phyloP scores from a whole-genome alignment of 306 rosid species.

The Inga leiocalycina region DNA sequence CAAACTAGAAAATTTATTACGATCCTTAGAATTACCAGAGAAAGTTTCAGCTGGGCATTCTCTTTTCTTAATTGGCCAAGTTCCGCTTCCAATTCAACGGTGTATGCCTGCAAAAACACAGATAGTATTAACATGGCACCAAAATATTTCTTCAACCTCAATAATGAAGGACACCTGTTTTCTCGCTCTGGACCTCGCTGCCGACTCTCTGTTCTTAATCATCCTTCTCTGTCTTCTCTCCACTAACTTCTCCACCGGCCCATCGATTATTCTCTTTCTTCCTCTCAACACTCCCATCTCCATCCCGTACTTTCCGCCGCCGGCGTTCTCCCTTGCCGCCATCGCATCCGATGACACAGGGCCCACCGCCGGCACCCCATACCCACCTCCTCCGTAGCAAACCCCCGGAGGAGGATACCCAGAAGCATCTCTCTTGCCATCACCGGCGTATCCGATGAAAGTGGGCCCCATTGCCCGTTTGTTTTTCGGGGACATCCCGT shows the following conservation, averaged over 20 bases:
- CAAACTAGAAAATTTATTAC: not conserved
- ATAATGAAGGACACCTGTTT: slow-evolving; percentile 63
- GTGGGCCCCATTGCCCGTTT: slow-evolving; percentile 38
- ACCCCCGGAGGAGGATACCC: slow-evolving; percentile 28
- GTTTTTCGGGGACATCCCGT: slow-evolving; percentile 41
- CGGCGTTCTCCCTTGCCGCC: slow-evolving; percentile 39
- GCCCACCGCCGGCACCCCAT: slow-evolving; percentile 24
- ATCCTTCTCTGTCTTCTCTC: slow-evolving; percentile 98
- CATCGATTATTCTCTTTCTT: slow-evolving; percentile 74
- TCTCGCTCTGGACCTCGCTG: slow-evolving; percentile 95
- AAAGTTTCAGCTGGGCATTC: slow-evolving; percentile 70
- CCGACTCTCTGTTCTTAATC: slow-evolving; percentile 97
- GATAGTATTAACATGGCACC: not conserved
- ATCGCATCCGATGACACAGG: slow-evolving; percentile 79
- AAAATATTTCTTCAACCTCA: not conserved
- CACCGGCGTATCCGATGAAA: slow-evolving; percentile 48
- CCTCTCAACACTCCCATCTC: slow-evolving; percentile 71
- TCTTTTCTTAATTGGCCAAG: slow-evolving; percentile 75
- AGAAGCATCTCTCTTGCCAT: slow-evolving; percentile 50
- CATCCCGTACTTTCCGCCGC: slow-evolving; percentile 55
- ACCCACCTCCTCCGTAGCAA: not conserved
- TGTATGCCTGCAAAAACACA: slow-evolving; percentile 66
- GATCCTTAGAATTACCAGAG: slow-evolving; percentile 51
- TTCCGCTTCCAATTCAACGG: slow-evolving; percentile 90
- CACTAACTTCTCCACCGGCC: slow-evolving; percentile 85